Percentiles rank a stretch among this genome's conserved stretches.
These are phyloP conservation scores for Lentinula sp. DNA, from an alignment of 768 basidiomycete species.

Conservation along the genomic window DNA sequence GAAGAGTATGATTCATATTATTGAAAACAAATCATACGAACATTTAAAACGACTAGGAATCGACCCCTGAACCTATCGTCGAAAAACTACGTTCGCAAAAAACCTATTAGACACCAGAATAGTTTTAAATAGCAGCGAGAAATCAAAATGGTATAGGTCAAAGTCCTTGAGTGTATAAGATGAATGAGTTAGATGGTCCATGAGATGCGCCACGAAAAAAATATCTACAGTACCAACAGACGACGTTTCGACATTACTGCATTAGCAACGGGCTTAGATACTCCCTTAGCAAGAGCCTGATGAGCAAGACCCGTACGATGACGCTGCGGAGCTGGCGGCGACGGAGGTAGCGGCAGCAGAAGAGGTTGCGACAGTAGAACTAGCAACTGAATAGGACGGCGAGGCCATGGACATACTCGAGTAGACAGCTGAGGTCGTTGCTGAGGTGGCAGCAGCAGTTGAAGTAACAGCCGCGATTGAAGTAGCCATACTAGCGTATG, in stretches of 20 bases:
- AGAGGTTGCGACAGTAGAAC: neutral
- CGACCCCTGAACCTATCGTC: slow-evolving; percentile 26
- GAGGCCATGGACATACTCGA: neutral
- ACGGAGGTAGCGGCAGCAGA: neutral
- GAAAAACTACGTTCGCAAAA: slow-evolving; percentile 24
- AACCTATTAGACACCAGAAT: slow-evolving; percentile 34
- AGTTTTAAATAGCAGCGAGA: slow-evolving; percentile 29
- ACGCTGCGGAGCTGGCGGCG: slow-evolving; percentile 13
- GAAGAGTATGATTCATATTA: too few relatives aligned
- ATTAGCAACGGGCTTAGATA: slow-evolving; percentile 16
- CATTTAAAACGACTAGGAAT: slow-evolving; percentile 15
- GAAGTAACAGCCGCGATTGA: slow-evolving; percentile 8
- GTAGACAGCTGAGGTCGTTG: neutral
- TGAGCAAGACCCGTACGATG: slow-evolving; percentile 19
- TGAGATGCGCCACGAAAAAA: slow-evolving; percentile 13
- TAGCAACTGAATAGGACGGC: neutral
- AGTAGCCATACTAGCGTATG: slow-evolving; percentile 28
- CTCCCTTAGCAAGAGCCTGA: slow-evolving; percentile 23
- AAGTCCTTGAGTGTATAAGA: slow-evolving; percentile 19
- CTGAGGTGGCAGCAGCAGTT: neutral
- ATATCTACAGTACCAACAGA: slow-evolving; percentile 23
- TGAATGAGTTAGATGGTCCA: slow-evolving; percentile 15
- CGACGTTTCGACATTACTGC: slow-evolving; percentile 17
- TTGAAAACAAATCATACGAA: neutral
- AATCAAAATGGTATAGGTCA: slow-evolving; percentile 26